These are phyloP conservation scores for Lunasporangiospora selenospora DNA, from an alignment of 192 early-diverging fungal species.

Conservation along the genomic window DNA sequence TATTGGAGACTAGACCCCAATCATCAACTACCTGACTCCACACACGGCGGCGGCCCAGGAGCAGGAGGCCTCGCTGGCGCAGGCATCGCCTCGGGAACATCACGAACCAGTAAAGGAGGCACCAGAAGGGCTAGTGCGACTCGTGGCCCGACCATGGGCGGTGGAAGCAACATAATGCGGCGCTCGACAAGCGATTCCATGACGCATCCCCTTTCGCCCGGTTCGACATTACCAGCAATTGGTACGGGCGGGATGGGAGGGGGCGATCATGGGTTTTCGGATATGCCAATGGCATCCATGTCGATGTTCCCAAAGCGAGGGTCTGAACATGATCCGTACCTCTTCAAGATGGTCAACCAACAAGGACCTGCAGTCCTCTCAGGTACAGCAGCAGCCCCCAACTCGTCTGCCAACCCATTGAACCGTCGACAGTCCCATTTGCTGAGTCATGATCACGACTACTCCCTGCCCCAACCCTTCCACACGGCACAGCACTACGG, in stretches of 20 bases:
- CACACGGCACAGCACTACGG: too few relatives aligned
- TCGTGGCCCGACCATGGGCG: background rate
- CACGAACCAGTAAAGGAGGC: background rate
- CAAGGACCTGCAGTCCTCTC: too few relatives aligned
- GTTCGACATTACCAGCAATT: too few relatives aligned
- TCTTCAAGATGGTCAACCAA: too few relatives aligned
- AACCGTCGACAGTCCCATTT: background rate
- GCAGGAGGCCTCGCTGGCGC: background rate
- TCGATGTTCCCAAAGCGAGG: too few relatives aligned
- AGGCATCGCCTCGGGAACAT: background rate
- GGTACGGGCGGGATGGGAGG: too few relatives aligned
- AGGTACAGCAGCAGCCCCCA: background rate
- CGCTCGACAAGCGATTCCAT: background rate
- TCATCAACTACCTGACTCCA: too few relatives aligned
- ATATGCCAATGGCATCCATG: too few relatives aligned
- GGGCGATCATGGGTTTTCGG: too few relatives aligned
- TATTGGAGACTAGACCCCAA: conserved; percentile 1
- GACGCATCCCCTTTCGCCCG: background rate
- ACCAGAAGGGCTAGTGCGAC: too few relatives aligned
- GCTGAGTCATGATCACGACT: conserved; percentile 2
- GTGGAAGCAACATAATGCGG: background rate
- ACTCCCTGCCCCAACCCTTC: background rate
- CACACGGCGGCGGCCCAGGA: too few relatives aligned
- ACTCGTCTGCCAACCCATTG: background rate
- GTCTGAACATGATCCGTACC: background rate